Evolutionary conservation across 352 stramenopile species (phyloP).

Genomic region (Globisporangium apiculatum): DNA sequence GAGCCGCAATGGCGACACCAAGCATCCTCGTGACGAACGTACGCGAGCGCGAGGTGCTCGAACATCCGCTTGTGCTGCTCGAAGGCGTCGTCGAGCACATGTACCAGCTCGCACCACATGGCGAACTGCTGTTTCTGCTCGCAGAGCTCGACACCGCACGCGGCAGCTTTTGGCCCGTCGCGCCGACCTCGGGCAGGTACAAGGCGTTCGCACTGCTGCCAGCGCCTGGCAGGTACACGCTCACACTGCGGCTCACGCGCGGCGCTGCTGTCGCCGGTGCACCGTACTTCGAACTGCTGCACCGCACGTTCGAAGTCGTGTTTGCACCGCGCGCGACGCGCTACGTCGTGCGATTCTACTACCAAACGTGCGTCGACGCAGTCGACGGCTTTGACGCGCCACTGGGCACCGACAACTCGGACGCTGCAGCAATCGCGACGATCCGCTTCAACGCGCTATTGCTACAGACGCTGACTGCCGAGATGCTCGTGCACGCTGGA

Average conservation of each 20-base stretch:
- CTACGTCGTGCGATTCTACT: constrained; percentile 59
- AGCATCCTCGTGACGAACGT: constrained; percentile 67
- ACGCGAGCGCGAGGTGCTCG: constrained; percentile 63
- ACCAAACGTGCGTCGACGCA: constrained; percentile 46
- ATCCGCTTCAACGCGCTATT: constrained; percentile 54
- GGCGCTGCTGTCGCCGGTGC: neutral
- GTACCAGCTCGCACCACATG: neutral
- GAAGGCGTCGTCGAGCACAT: constrained; percentile 25
- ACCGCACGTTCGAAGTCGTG: constrained; percentile 26
- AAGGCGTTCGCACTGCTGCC: constrained; percentile 61
- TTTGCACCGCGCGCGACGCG: constrained; percentile 23
- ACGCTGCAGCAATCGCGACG: constrained; percentile 34
- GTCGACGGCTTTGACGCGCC: constrained; percentile 45
- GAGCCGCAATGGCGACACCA: no score
- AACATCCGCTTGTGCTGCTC: constrained; percentile 50
- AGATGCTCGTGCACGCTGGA: constrained; percentile 38
- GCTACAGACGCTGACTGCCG: constrained; percentile 44
- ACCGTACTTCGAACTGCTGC: neutral
- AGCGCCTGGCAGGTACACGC: constrained; percentile 25
- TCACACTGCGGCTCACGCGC: constrained; percentile 18
- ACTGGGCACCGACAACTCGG: constrained; percentile 39
- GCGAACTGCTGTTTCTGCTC: constrained; percentile 28
- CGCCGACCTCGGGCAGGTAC: constrained; percentile 28
- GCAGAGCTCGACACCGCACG: constrained; percentile 23
- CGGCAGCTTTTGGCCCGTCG: constrained; percentile 42